Percentiles rank a stretch among this genome's conserved stretches.
phyloP scores from a whole-genome alignment of 768 basidiomycete genomes.

The Rhodosporidiobolus odoratus region DNA sequence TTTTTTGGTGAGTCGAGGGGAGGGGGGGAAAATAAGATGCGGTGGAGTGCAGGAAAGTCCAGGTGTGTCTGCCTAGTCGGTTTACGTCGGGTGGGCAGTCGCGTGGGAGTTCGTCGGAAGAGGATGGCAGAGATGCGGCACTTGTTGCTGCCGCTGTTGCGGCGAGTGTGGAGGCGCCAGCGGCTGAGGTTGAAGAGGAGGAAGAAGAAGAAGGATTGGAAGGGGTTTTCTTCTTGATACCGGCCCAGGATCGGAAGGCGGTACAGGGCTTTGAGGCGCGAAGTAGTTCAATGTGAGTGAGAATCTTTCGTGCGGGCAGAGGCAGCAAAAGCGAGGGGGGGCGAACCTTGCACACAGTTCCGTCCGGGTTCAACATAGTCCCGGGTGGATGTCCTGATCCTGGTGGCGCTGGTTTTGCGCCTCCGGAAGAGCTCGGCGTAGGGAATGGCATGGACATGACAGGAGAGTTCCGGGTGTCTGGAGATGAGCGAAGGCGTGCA shows the following conservation, averaged over 20 bases:
- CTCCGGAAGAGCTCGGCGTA: too few species aligned
- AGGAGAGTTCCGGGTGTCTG: too few species aligned
- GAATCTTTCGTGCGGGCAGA: slow-evolving; percentile 39
- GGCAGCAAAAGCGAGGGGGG: neutral
- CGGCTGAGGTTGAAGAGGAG: slow-evolving; percentile 30
- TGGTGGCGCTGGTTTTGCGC: neutral
- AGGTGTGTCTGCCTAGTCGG: slow-evolving; percentile 81
- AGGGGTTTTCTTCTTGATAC: slow-evolving; percentile 46
- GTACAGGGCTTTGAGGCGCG: slow-evolving; percentile 46
- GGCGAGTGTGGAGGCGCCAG: slow-evolving; percentile 32
- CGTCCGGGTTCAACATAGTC: slow-evolving; percentile 80
- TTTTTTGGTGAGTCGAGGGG: slow-evolving; percentile 67
- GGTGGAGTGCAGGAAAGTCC: slow-evolving; percentile 93
- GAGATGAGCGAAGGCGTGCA: too few species aligned
- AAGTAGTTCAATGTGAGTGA: slow-evolving; percentile 37
- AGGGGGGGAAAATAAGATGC: slow-evolving; percentile 90
- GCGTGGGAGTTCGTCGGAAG: slow-evolving; percentile 42
- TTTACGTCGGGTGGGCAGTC: slow-evolving; percentile 89
- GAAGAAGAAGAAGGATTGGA: slow-evolving; percentile 34
- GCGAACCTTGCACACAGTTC: slow-evolving; percentile 91
- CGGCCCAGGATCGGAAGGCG: slow-evolving; percentile 65
- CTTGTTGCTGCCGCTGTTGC: slow-evolving; percentile 36
- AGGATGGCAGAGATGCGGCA: slow-evolving; percentile 16
- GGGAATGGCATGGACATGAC: too few species aligned
- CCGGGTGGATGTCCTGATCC: slow-evolving; percentile 29